Conservation (phyloP, 495 filamentous ascomycete species). For the Astrocystis sublimbata region DNA sequence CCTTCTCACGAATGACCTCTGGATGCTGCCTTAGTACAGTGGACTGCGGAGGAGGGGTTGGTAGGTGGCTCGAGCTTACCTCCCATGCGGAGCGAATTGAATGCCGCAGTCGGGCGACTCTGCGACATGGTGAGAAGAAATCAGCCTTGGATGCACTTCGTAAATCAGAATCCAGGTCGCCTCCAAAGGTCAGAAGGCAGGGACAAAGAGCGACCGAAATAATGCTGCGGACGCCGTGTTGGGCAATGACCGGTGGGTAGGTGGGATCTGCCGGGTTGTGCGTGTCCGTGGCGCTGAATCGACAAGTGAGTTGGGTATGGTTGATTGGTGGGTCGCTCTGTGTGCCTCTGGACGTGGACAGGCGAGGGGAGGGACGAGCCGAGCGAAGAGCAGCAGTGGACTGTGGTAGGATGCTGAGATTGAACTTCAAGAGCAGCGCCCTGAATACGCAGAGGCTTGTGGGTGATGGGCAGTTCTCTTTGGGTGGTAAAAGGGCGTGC, state of each 20-base stretch:
- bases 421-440: conserved; percentile 7
- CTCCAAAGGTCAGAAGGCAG: conserved; percentile 38
- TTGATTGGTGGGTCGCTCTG: conserved; percentile 25
- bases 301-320: conserved; percentile 24
- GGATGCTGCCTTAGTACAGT: conserved; percentile 25
- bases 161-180: conserved; percentile 29
- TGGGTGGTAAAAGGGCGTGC: conserved; percentile 12
- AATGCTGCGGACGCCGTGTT: conserved; percentile 46
- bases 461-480: conserved; percentile 1
- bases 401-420: not conserved
- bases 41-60: conserved; percentile 11
- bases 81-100: conserved; percentile 57
- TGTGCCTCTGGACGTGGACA: conserved; percentile 5
- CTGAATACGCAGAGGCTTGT: conserved; percentile 9
- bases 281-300: conserved; percentile 33
- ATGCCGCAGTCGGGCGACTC: conserved; percentile 51
- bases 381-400: conserved; percentile 1
- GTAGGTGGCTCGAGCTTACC: conserved; percentile 39
- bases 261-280: conserved; percentile 26
- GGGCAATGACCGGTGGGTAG: conserved; percentile 44
- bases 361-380: conserved; percentile 6
- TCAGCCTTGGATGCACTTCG: conserved; percentile 30
- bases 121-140: conserved; percentile 46
- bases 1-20: conserved; percentile 99
- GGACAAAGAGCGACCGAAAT: conserved; percentile 30